Evolutionary conservation across 805 yeast genomes (phyloP), one percentile per base, ranked within the genome.

Genomic region (Millerago galiae): DNA sequence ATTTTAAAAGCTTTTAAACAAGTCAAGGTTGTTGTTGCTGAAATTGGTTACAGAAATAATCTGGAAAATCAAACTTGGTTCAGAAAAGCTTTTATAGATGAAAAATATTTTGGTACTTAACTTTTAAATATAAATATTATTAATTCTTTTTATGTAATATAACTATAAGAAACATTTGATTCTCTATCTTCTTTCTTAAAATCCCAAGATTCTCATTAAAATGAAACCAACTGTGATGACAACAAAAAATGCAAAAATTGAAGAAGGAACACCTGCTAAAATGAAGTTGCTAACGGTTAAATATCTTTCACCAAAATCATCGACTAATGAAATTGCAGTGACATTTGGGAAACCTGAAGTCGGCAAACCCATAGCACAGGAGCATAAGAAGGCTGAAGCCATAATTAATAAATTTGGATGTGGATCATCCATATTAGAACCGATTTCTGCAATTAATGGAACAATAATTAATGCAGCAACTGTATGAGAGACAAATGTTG

Each of bases 261-360:
- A 84, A 21, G 91, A 74, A 9, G 96, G 96, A 8, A 91, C 88
- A 59, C 99, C 99, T 46, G 95, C 74, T 11, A 84, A 81, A 35
- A 93, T 87, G 57, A 93, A 93, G 28, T 85, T 84, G 13, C 79
- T 75, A 13, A 90, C 98, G 0, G 89, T 83, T 54, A 93, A 67
- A 58, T 93, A 93, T 15, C 95, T 88, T 43, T 83, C 82, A 9
- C 98, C 98, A 34, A 90, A 74, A 55, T 87, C 96, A 61, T 93
- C 95, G 6, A 90, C 81, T 79, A 89, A 79, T 45, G 97, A 89
- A 48, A 93, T 88, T 0, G 98, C 99, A 0, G 98, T 89, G 29
- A 93, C 96, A 55, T 93, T 93, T 5, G 99, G 99, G 70, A 93
- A 91, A 0, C 99, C 98, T 2, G 95, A 85, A 0, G 98, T 93